Percentiles rank a stretch among this genome's conserved stretches.
Conservation (phyloP, 768 basidiomycete genomes). For the Boletales sp. region DNA sequence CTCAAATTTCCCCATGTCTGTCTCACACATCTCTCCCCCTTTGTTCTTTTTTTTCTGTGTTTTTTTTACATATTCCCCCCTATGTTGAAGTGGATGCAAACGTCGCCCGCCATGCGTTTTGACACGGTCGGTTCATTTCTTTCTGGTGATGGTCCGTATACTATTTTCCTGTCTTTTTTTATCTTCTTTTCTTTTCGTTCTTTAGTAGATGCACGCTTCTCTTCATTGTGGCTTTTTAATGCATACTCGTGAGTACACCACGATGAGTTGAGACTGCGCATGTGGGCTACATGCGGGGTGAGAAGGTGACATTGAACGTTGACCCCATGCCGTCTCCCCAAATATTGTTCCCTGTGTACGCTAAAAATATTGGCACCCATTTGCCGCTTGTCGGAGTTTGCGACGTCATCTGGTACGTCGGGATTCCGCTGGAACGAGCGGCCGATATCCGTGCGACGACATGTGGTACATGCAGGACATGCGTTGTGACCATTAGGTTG, state of each 20-base stretch:
- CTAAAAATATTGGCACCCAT: too few species aligned
- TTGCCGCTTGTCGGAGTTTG: too few species aligned
- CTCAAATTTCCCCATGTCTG: constrained; percentile 13
- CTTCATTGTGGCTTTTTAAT: constrained; percentile 8
- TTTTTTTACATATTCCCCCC: constrained; percentile 13
- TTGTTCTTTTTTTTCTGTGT: neutral
- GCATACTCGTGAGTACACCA: constrained; percentile 15
- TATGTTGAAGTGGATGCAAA: constrained; percentile 16
- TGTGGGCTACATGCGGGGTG: too few species aligned
- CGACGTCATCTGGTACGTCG: too few species aligned
- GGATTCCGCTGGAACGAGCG: too few species aligned
- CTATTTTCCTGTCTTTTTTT: neutral
- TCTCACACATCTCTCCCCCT: constrained; percentile 10
- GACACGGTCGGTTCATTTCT: constrained; percentile 32
- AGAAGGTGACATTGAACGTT: too few species aligned
- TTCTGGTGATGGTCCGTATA: neutral
- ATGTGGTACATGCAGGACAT: too few species aligned
- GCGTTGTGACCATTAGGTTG: too few species aligned
- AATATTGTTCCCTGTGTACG: too few species aligned
- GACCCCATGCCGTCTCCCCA: too few species aligned
- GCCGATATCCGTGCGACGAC: too few species aligned
- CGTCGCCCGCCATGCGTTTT: constrained; percentile 10
- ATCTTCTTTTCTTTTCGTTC: neutral
- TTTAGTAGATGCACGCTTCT: constrained; percentile 3
- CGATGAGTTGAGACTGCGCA: too few species aligned